Evolutionary conservation across 345 rosid species (phyloP), one percentile per base, ranked within the genome.

Genomic region (Gossypium raimondii): DNA sequence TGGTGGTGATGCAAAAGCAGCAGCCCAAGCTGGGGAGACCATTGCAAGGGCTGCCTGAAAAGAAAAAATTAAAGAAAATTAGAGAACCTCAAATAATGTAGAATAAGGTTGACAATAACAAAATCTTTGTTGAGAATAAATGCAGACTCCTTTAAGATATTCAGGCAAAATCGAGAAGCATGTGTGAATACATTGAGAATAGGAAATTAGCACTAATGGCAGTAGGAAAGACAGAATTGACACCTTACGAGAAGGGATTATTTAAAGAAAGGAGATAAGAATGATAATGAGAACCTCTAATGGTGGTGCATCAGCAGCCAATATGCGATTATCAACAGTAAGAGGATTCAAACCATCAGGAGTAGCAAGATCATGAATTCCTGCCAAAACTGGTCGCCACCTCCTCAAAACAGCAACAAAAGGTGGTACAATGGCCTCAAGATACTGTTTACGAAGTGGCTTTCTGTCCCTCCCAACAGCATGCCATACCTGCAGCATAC

Each of bases 1-100:
- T 74, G 99, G 99, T 67, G 99, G 99, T 73, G 99, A 95, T 47
- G 99, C 99, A 88, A 95, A 95, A 73, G 99, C 97, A 84, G 99
- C 98, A 71, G 98, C 99, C 99, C 99, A 95, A 77, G 88, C 81
- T 34, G 97, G 94, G 82, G 98, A 93, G 66, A 90, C 84, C 97
- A 95, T 92, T 53, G 92, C 86, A 80, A 91, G 89, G 81, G 98
- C 98, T 75, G 96, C 97, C 99, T 95, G 84, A 73, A 79, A 76
- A 41, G 71, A 11, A 61, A 0, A 51, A 56, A 52, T 11, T 45
- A 29, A 51, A 4, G 59, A 51, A 20, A 50, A 69, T 10, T 75
- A 9, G 13, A 53, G 18, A 47, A 27, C 20, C 58, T 55, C 16
- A 66, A 75, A 45, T 20, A 18, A 59, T 16, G 29, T 13, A 10